These are phyloP conservation scores for Boletales sp. DNA, from an alignment of 768 basidiomycete genomes.

Conservation along the genomic window DNA sequence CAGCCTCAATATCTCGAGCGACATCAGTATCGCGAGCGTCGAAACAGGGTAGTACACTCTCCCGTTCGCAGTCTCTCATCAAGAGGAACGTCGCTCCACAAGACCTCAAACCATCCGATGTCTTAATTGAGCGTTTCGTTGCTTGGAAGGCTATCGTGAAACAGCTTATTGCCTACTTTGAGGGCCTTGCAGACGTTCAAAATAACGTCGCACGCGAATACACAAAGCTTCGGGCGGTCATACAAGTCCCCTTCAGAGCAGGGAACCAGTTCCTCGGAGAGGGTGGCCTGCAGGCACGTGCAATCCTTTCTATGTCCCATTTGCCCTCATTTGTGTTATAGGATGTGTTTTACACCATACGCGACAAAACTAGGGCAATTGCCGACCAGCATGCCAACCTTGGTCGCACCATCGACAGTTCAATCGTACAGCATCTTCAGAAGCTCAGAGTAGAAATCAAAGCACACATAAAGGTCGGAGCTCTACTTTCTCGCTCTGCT, in stretches of 20 bases:
- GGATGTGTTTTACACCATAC: conserved; percentile 90
- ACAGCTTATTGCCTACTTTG: conserved; percentile 91
- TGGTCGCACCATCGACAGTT: conserved; percentile 92
- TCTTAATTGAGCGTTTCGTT: conserved; percentile 92
- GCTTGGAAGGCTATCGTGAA: conserved; percentile 97
- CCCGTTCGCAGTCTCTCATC: conserved; percentile 82
- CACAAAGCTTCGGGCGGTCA: conserved; percentile 89
- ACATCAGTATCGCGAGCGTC: conserved; percentile 67
- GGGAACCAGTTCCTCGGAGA: conserved; percentile 99
- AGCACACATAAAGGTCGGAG: conserved; percentile 85
- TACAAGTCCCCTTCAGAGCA: conserved; percentile 93
- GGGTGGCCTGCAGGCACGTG: conserved; percentile 78
- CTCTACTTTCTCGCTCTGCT: neutral
- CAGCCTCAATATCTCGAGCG: conserved; percentile 58
- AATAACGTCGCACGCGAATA: conserved; percentile 92
- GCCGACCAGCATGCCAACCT: conserved; percentile 97
- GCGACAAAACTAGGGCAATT: conserved; percentile 89
- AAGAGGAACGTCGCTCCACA: conserved; percentile 91
- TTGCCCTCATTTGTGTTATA: conserved; percentile 24
- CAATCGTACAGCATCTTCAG: conserved; percentile 96
- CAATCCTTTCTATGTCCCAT: neutral
- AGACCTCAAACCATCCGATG: conserved; percentile 88
- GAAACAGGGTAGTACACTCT: conserved; percentile 66
- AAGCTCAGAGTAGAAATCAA: conserved; percentile 95
- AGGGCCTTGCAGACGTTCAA: conserved; percentile 69